Percentiles rank a stretch among this genome's conserved stretches.
phyloP scores from a whole-genome alignment of 441 rosid species.

The Metrosideros polymorpha region DNA sequence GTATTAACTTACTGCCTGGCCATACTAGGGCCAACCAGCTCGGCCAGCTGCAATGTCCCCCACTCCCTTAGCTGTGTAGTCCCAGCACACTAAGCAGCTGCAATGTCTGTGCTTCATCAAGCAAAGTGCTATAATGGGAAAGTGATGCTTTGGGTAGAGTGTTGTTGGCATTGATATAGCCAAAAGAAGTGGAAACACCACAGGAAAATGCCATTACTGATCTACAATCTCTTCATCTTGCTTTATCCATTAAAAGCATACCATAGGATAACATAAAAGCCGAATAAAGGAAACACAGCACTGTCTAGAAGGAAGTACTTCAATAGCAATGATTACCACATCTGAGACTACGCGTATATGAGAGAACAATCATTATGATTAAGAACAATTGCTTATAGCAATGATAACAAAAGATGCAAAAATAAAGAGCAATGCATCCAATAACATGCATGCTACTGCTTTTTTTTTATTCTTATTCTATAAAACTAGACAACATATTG shows the following conservation, averaged over 20 bases:
- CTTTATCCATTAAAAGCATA: not conserved
- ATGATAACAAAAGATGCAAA: not conserved
- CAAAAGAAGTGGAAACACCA: not conserved
- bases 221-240: not conserved
- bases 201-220: not conserved
- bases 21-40: conserved; percentile 71
- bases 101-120: not conserved
- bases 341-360: not conserved
- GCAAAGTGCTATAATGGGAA: not conserved
- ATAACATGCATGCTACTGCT: not conserved
- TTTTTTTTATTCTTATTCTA: not conserved
- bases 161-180: not conserved
- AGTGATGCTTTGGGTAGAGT: not conserved
- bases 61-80: not conserved
- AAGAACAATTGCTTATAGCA: not conserved
- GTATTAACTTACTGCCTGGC: conserved; percentile 72
- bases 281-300: not conserved
- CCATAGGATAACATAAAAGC: not conserved
- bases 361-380: not conserved
- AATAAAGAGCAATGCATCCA: not conserved
- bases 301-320: not conserved
- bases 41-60: conserved; percentile 63
- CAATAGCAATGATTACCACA: not conserved
- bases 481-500: not conserved
- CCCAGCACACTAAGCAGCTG: not conserved